A percentile compares a stretch with the other conserved stretches of the same genome.
Conservation (phyloP, 257 asterid genomes). For the Voacanga thouarsii region DNA sequence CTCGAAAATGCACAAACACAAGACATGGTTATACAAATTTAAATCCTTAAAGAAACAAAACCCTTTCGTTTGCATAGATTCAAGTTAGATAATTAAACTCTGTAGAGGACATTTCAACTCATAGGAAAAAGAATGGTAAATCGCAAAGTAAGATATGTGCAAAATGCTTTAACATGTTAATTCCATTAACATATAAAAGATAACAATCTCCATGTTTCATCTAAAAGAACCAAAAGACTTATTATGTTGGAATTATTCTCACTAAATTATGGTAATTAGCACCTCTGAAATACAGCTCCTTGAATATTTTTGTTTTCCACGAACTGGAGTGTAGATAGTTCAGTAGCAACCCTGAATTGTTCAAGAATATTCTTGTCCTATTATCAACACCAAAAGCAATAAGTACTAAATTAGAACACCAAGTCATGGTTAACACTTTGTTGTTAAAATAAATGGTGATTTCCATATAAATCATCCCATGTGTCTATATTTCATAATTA, state of each 20-base stretch:
- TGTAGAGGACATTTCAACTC: background rate
- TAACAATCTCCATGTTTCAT: background rate
- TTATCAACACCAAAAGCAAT: constrained; percentile 19
- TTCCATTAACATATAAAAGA: background rate
- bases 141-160: background rate
- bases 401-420: constrained; percentile 11
- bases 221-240: background rate
- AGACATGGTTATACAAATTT: background rate
- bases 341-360: constrained; percentile 65
- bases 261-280: constrained; percentile 8
- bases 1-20: no score
- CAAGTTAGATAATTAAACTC: background rate
- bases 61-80: background rate
- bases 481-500: background rate
- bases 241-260: background rate
- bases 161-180: background rate
- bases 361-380: constrained; percentile 78
- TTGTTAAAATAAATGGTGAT: background rate
- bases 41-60: background rate
- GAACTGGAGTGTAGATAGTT: constrained; percentile 77
- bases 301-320: constrained; percentile 39
- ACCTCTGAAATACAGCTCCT: constrained; percentile 83
- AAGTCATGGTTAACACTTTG: background rate
- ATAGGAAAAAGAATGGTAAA: background rate
- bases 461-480: background rate